Conservation (phyloP, 805 yeast species). For the Clavispora vitiphila region DNA sequence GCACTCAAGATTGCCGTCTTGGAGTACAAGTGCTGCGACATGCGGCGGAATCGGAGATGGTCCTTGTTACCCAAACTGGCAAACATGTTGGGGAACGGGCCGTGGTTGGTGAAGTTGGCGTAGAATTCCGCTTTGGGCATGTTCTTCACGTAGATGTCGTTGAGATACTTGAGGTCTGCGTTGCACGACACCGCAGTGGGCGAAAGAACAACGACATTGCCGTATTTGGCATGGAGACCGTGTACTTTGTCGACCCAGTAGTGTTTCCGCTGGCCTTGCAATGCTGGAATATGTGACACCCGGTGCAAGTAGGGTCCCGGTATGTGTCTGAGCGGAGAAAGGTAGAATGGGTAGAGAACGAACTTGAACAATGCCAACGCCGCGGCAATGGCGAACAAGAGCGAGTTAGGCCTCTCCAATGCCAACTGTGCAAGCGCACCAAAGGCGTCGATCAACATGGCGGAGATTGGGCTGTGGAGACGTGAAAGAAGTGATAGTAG, state of each 20-base stretch:
- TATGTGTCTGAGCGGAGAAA: constrained; percentile 45
- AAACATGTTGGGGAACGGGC: constrained; percentile 51
- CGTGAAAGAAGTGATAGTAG: no score
- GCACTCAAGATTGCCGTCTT: constrained; percentile 30
- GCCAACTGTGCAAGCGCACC: neutral
- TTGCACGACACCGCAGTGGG: constrained; percentile 60
- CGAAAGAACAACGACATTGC: constrained; percentile 56
- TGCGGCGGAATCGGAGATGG: constrained; percentile 23
- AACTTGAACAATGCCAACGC: constrained; percentile 28
- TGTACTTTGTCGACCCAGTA: constrained; percentile 40
- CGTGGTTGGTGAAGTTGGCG: constrained; percentile 55
- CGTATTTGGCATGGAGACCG: constrained; percentile 49
- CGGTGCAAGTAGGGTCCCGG: constrained; percentile 60
- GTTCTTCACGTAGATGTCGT: constrained; percentile 53
- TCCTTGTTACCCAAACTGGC: constrained; percentile 45
- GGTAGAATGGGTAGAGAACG: constrained; percentile 40
- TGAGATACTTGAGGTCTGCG: constrained; percentile 44
- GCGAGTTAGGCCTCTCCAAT: neutral
- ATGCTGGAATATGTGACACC: constrained; percentile 31
- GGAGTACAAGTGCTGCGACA: constrained; percentile 29
- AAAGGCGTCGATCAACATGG: constrained; percentile 9
- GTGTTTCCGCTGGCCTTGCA: constrained; percentile 41
- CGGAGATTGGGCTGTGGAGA: neutral
- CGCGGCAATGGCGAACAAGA: constrained; percentile 1
- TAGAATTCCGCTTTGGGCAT: constrained; percentile 56